Conservation (phyloP, 1,284 basidiomycete genomes). For the Rugosomyces carneus region DNA sequence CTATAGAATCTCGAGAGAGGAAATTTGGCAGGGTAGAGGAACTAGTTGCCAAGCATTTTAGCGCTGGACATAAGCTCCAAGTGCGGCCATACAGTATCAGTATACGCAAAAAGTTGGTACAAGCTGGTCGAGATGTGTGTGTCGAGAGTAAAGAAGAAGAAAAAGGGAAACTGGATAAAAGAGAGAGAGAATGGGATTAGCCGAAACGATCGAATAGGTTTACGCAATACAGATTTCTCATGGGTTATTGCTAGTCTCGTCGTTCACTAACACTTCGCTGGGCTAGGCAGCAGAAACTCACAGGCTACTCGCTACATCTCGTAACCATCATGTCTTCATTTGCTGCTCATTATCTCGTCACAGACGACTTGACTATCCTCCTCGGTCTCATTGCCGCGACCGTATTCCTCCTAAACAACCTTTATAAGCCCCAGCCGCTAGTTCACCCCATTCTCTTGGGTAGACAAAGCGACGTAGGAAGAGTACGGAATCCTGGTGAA, state of each 20-base stretch:
- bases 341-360: slow-evolving; percentile 52
- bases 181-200: slow-evolving; percentile 4
- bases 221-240: slow-evolving; percentile 15
- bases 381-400: slow-evolving; percentile 67
- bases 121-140: neutral
- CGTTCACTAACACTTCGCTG: too few species aligned
- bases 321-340: slow-evolving; percentile 21
- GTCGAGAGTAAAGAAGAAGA: neutral
- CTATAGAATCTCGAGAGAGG: neutral
- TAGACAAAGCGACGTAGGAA: slow-evolving; percentile 75
- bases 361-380: slow-evolving; percentile 71
- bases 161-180: neutral
- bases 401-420: slow-evolving; percentile 65
- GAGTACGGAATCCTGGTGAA: slow-evolving; percentile 67
- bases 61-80: neutral
- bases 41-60: neutral
- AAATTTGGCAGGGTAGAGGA: neutral
- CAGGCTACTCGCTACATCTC: too few species aligned
- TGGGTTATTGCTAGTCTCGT: neutral
- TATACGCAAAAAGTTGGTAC: too few species aligned
- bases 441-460: slow-evolving; percentile 80
- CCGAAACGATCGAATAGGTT: slow-evolving; percentile 7
- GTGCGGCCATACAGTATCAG: neutral
- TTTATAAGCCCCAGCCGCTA: slow-evolving; percentile 73
- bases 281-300: too few species aligned